Evolutionary conservation across 106 monocot genomes (phyloP).

Genomic region (Triglochin maritima): DNA sequence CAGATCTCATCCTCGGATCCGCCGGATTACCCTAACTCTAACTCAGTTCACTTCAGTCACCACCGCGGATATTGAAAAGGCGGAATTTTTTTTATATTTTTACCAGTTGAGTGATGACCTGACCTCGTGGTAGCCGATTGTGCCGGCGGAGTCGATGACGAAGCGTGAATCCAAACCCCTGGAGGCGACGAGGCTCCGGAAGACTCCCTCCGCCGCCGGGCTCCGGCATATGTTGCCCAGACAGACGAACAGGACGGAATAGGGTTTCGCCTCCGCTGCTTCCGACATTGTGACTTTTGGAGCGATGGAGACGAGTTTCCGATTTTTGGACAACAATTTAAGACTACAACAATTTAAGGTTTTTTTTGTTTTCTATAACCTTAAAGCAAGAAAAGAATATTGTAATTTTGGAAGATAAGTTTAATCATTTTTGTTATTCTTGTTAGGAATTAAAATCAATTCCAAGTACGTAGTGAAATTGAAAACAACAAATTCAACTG

Average conservation of each 20-base stretch:
- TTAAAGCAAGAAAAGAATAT: not conserved
- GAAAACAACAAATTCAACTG: no score
- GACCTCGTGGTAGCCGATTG: conserved; percentile 90
- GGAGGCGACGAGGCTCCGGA: conserved; percentile 45
- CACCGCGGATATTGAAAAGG: not conserved
- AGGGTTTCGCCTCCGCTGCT: conserved; percentile 4
- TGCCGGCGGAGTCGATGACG: conserved; percentile 89
- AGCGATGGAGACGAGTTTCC: no score
- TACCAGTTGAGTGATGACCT: not conserved
- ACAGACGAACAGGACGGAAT: conserved; percentile 20
- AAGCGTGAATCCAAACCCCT: conserved; percentile 55
- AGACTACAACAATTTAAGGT: no score
- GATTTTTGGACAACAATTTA: no score
- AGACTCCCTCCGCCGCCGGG: conserved; percentile 91
- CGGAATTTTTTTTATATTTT: not conserved
- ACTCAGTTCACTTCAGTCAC: not conserved
- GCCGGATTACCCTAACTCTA: conserved; percentile 55
- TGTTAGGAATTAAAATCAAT: no score
- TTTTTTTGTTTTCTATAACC: no score
- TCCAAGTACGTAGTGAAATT: no score
- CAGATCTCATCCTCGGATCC: conserved; percentile 68
- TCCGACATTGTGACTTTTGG: no score
- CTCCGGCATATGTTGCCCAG: conserved; percentile 86
- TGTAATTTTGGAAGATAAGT: not conserved
- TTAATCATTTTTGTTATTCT: no score